Percentiles rank a stretch among this genome's conserved stretches.
These are phyloP conservation scores for Neopestalotiopsis sp. DNA, from an alignment of 2,329 filamentous ascomycete genomes.

Conservation along the genomic window DNA sequence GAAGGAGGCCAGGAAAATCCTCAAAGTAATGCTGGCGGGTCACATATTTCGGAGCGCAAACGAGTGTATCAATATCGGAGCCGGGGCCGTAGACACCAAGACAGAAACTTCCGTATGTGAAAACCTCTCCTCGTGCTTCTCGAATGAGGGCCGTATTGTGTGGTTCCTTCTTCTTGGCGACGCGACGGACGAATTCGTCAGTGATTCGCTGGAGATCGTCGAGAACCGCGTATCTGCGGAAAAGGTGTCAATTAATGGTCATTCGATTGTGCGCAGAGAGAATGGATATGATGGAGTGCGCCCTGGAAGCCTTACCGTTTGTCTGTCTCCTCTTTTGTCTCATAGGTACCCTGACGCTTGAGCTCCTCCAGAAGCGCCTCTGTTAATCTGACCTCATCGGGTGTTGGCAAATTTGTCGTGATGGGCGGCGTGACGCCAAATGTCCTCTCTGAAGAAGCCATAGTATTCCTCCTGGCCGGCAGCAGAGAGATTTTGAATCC, in stretches of 20 bases:
- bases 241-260: not conserved
- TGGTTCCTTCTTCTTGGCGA: conserved; percentile 73
- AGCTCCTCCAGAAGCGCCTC: conserved; percentile 83
- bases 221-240: conserved; percentile 70
- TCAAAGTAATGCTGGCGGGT: conserved; percentile 90
- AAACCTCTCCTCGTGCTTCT: conserved; percentile 87
- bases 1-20: conserved; percentile 80
- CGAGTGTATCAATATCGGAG: conserved; percentile 96
- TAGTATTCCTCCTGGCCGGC: not conserved
- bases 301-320: conserved; percentile 64
- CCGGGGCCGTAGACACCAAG: conserved; percentile 93
- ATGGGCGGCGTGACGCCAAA: conserved; percentile 83
- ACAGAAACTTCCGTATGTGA: conserved; percentile 94
- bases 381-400: conserved; percentile 76
- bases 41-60: conserved; percentile 90
- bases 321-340: conserved; percentile 79
- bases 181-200: conserved; percentile 84
- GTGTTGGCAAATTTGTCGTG: conserved; percentile 76
- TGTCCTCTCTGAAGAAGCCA: conserved; percentile 30
- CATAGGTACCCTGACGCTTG: conserved; percentile 89
- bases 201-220: conserved; percentile 78
- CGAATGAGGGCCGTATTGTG: conserved; percentile 79
- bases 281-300: not conserved
- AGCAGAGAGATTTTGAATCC: not conserved
- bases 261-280: not conserved